Percentiles rank a stretch among this genome's conserved stretches.
Evolutionary conservation across 148 eudicot species (phyloP).

Genomic region (Selenicereus undatus): DNA sequence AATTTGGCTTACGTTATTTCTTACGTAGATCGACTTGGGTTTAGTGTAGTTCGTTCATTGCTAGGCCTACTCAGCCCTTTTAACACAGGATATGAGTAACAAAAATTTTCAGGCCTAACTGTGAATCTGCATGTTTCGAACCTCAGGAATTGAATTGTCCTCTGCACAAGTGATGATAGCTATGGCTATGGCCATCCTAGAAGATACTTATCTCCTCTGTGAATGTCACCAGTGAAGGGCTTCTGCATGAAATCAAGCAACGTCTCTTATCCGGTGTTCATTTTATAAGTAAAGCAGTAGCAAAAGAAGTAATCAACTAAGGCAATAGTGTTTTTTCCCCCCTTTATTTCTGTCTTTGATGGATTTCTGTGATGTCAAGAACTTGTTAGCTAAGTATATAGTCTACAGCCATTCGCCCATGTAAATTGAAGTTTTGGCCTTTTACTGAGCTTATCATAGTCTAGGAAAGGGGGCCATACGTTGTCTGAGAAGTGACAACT

Average conservation of each 20-base stretch:
- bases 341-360: not conserved
- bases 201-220: too few relatives aligned
- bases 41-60: not conserved
- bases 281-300: slow-evolving; percentile 4
- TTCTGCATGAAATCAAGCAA: not conserved
- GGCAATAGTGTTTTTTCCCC: not conserved
- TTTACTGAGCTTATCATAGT: not conserved
- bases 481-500: not conserved
- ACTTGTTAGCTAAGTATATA: not conserved
- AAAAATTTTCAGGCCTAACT: not conserved
- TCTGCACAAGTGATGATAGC: not conserved
- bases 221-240: not conserved
- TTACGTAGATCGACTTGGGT: too few relatives aligned
- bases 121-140: not conserved
- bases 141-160: slow-evolving; percentile 18
- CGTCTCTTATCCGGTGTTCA: not conserved
- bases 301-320: not conserved
- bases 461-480: not conserved
- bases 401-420: not conserved
- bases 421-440: not conserved
- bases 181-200: not conserved
- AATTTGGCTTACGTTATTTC: too few relatives aligned
- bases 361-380: not conserved
- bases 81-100: not conserved
- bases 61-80: not conserved